Evolutionary conservation across 1,284 basidiomycete genomes (phyloP), one percentile per base, ranked within the genome.

Genomic region (Austropuccinia psidii): DNA sequence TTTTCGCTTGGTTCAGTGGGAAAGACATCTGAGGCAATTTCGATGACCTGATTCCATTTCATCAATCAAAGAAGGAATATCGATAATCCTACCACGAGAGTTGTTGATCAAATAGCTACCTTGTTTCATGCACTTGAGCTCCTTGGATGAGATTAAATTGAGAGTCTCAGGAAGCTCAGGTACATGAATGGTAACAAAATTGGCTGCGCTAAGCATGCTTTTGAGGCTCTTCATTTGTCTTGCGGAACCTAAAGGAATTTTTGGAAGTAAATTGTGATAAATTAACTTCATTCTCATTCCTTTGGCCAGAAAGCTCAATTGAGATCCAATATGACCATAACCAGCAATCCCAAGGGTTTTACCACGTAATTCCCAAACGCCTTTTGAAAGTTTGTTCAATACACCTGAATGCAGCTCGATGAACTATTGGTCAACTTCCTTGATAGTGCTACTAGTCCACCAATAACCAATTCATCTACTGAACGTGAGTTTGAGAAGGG

Each of bases 401-500:
- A 90, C 83, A 58, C 95, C 95, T 29, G 87, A 84, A 74, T 88
- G 88, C 84, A 99, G 87, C 83, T 99, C 96, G 78, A 85, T 86
- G 19, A 89, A 84, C 96, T 89, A 82, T 99, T 91, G 77, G 90
- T 87, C 77, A 97, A 86, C 81, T 99, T 96, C 49, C 96, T 89
- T 15, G 96, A 96, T 76, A 99, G 88, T 6, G 89, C 89, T 79
- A 99, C 88, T 79, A 98, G 85, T 83, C 98, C 96, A 75, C 88
- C 87, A 81, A 99, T 89, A 81, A 99, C 96, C 61, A 99, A 88
- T 83, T 99, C 96, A 58, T 96, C 96, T 65, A 99, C 96, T 0
- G 95, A 98, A 76, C 96, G 91, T 50, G 96, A 98, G 84, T 99
- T 99, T 81, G 96, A 95, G 84, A 98, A 99, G 39, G 96, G 96